Conservation (phyloP, 2,329 filamentous ascomycete genomes). For the Cephalotrichum gorgonifer region DNA sequence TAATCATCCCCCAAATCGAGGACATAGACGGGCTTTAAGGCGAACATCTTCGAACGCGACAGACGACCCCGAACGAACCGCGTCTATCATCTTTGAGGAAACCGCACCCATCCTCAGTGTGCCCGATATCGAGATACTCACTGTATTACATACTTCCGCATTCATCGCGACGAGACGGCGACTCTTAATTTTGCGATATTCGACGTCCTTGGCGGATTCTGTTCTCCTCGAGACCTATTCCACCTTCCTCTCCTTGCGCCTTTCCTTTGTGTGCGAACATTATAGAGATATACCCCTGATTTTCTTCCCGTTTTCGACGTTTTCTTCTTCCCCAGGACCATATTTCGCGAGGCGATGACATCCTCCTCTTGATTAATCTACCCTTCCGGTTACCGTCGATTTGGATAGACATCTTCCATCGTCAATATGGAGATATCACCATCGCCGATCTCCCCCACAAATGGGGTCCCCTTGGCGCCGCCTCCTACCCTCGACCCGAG, state of each 20-base stretch:
- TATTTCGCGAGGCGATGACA: not conserved
- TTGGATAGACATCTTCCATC: not conserved
- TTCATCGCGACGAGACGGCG: not conserved
- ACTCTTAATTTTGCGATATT: not conserved
- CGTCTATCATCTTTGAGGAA: too few relatives aligned
- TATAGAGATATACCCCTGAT: not conserved
- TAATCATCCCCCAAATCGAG: not conserved
- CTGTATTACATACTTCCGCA: not conserved
- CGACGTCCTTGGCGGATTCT: not conserved
- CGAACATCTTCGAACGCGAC: not conserved
- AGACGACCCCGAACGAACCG: not conserved
- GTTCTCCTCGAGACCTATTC: not conserved
- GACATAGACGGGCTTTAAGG: not conserved
- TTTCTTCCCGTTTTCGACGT: not conserved
- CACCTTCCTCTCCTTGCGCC: not conserved
- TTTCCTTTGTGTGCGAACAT: not conserved
- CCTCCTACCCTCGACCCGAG: conserved; percentile 55
- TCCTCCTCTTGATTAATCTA: not conserved
- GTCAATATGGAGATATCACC: conserved; percentile 40
- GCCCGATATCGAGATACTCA: not conserved
- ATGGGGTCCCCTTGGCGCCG: conserved; percentile 33
- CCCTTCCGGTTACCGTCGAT: not conserved
- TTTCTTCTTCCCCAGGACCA: not conserved
- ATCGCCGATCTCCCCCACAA: conserved; percentile 31
- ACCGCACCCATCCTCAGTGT: not conserved